Evolutionary conservation across 2,329 filamentous ascomycete species (phyloP), one percentile per base, ranked within the genome.

Genomic region (Eutypa lata): DNA sequence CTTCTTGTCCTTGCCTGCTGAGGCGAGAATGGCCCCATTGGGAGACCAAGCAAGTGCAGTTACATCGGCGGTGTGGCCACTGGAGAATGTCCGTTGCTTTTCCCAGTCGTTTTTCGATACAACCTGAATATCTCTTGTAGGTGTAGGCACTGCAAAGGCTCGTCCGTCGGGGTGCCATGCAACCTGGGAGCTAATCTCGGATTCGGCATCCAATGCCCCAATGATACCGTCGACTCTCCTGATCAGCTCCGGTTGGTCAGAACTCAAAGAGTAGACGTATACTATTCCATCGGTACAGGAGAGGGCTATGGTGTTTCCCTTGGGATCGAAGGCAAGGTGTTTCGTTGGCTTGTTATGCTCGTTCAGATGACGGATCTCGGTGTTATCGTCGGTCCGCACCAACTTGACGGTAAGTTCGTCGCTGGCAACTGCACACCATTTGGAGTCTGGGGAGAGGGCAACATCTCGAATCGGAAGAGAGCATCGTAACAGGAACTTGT

Each of bases 351-450:
- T 90, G 43, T 81, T 79, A 68, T 97, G 93, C 49, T 96, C 91
- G 58, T 89, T 85, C 8, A 99, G 79, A 58, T 88, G 87, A 62
- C 88, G 85, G 48, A 96, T 82, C 59, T 84, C 81, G 21, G 79
- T 86, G 69, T 88, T 92, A 67, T 97, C 90, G 46, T 86, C 78
- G 31, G 88, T 88, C 63, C 88, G 89, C 57, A 99, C 90, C 21
- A 99, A 76, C 69, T 96, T 96, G 60, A 97, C 90, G 1, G 87
- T 89, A 53, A 96, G 77, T 70, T 99, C 94, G 69, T 97, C 95
- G 77, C 92, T 97, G n/a, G 92, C 91, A 24, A 97, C 91, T 28
- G 94, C 94, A 59, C 88, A 90, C 92, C 91, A 97, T 63, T 89
- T 82, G 0, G 83, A 81, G 67, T 97, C 89, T 2, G 84, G 82